Base-by-base conservation (phyloP, 2,329 filamentous ascomycete species). In the Ophiostoma sp. region DNA sequence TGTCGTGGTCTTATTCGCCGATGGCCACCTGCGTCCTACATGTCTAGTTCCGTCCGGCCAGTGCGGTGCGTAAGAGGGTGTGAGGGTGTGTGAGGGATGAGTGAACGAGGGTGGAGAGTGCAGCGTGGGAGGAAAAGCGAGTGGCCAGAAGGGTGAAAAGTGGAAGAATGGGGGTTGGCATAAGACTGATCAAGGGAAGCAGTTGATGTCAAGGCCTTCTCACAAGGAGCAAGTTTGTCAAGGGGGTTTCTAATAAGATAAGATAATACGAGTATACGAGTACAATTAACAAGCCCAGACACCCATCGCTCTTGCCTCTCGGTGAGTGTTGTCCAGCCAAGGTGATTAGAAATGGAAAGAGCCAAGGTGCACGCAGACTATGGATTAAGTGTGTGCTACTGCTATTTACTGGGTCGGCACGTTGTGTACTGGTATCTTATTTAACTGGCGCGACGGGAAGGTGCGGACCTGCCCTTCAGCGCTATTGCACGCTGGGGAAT, bases 21-120 rank as follows among this genome's bases (percentile, higher is more conserved):
- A 63, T 47, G 67, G 16, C 65, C 62, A 58, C 42, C 62, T 68
- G 69, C 69, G 45, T 60, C 47, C 64, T 70, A 66, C 69, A 68
- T 49, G 67, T 60, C 69, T 70, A 69, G 67, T 60, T 52, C 65
- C 62, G 66, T 45, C 65, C 49, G 60, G 65, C 67, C 69, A 68
- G 64, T 68, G 58, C 68, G 58, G 45, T 62, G 60, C 45, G 18
- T 12, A 47, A 68, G 66, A 66, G 66, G 64, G 63, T 69, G 68
- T 66, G 60, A 27, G 27, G 27, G 27, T 42, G 38, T 49, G 38
- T 63, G 65, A 44, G 36, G 42, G 64, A 36, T 27, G 18, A 45
- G 40, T 49, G 42, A 49, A 55, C 45, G 65, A 55, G 36, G 58
- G 47, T 68, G 66, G 66, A 65, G 55, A 66, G 69, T 27, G 68